Base-by-base conservation (phyloP, 2,329 filamentous ascomycete species). In the Stylonectria norvegica region DNA sequence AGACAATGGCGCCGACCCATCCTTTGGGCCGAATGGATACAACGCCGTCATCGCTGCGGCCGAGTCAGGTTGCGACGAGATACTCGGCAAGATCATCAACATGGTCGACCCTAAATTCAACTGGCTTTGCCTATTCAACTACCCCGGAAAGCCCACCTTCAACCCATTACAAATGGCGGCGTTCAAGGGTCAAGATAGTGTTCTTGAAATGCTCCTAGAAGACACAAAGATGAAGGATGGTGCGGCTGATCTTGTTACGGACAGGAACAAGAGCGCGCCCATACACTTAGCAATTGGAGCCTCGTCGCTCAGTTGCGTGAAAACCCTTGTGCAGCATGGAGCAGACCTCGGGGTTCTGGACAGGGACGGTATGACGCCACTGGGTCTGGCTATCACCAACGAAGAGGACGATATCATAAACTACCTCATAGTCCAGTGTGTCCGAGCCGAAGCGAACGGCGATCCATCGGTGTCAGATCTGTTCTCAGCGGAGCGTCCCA, bases 161-260 rank as follows among this genome's bases (percentile, higher is more conserved):
- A 56, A 53, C 17, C 46, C 50, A 5, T 35, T 57, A 9, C 54
- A 57, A 20, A 40, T 57, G 22, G 54, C 55, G 8, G 52, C 54
- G 27, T 35, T 35, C 3, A 34, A 47, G 2, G 44, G 49, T 0
- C 46, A 43, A 22, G 25, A 43, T 16, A 34, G 49, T 34, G 11
- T 36, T 20, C 9, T 57, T 27, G 43, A 39, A 10, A 18, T 40
- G 0, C 43, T 57, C 3, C n/a, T 57, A 4, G 35, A 47, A 12
- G 33, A 43, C n/a, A 54, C 53, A 2, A 32, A 40, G 5, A 15
- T 54, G 11, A 19, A 10, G 7, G 14, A 29, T 3, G 22, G 38
- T 9, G 32, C 56, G 5, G 25, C 50, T 6, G 17, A 44, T 4
- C 20, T 19, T 9, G 52, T 45, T n/a, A n/a, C 42, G 2, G 5